Evolutionary conservation across 2,329 filamentous ascomycete genomes (phyloP).

Genomic region (Fusarium foetens): DNA sequence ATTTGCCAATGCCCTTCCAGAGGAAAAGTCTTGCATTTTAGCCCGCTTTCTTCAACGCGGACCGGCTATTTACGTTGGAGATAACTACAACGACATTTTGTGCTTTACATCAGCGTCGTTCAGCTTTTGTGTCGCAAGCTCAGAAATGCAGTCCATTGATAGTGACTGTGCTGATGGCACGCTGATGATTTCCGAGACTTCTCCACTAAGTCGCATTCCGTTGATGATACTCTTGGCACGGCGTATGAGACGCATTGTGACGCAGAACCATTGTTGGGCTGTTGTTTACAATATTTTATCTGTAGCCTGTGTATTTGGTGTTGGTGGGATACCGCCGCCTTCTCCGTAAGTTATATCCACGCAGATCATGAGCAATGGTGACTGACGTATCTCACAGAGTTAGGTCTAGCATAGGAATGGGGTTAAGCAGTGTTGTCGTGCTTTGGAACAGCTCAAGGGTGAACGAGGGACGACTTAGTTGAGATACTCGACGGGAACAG

Average conservation of each 20-base stretch:
- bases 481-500: accelerated
- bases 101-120: background rate
- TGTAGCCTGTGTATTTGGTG: background rate
- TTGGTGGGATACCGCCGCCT: background rate
- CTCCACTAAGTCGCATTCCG: background rate
- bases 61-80: background rate
- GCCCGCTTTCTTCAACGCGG: background rate
- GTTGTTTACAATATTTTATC: background rate
- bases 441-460: background rate
- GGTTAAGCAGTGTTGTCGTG: accelerated
- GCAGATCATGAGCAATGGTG: background rate
- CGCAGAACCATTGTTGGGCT: background rate
- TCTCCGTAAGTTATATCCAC: background rate
- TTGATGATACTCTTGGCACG: background rate
- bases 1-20: background rate
- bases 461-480: accelerated
- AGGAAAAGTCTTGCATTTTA: background rate
- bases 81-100: background rate
- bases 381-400: background rate
- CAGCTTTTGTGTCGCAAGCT: background rate
- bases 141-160: background rate
- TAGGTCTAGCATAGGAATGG: background rate
- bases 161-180: background rate
- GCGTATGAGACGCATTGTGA: background rate
- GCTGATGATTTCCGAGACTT: background rate